These are phyloP conservation scores for Metarhizium rileyi DNA, from an alignment of 2,329 filamentous ascomycete genomes.

Conservation along the genomic window DNA sequence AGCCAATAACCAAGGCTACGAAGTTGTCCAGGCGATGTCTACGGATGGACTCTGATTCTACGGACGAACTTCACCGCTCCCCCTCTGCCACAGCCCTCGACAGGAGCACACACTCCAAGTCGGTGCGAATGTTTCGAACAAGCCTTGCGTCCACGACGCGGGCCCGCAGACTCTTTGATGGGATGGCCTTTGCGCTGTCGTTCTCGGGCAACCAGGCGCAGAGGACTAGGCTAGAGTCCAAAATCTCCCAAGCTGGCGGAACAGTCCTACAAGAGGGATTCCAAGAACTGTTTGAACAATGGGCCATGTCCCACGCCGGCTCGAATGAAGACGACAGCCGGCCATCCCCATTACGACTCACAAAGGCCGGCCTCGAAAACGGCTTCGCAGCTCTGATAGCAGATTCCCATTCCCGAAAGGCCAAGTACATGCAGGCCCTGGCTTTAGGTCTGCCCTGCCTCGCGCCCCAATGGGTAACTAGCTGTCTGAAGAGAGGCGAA, in stretches of 20 bases:
- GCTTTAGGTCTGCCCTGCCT: slow-evolving; percentile 83
- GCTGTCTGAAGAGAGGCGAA: slow-evolving; percentile 52
- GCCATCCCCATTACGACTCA: slow-evolving; percentile 41
- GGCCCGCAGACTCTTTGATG: slow-evolving; percentile 48
- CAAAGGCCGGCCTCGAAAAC: slow-evolving; percentile 37
- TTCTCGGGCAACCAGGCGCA: slow-evolving; percentile 40
- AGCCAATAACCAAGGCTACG: slow-evolving; percentile 12
- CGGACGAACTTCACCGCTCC: slow-evolving; percentile 38
- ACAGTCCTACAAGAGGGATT: slow-evolving; percentile 65
- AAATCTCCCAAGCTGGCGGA: slow-evolving; percentile 65
- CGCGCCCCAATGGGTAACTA: slow-evolving; percentile 68
- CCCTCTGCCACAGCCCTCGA: slow-evolving; percentile 27
- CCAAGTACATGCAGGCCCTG: slow-evolving; percentile 91
- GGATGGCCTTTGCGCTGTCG: slow-evolving; percentile 84
- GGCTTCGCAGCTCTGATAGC: slow-evolving; percentile 82
- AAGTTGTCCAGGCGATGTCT: slow-evolving; percentile 15
- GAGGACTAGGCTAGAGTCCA: slow-evolving; percentile 39
- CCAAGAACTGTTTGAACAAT: slow-evolving; percentile 62
- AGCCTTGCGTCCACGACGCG: slow-evolving; percentile 17
- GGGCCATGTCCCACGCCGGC: slow-evolving; percentile 23
- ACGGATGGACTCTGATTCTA: slow-evolving; percentile 32
- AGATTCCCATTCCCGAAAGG: slow-evolving; percentile 73
- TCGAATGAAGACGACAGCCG: slow-evolving; percentile 20
- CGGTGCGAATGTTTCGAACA: slow-evolving; percentile 17
- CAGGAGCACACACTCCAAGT: slow-evolving; percentile 23